Evolutionary conservation across 164 flowering plant species (phyloP).

Genomic region (Chloranthus sessilifolius): DNA sequence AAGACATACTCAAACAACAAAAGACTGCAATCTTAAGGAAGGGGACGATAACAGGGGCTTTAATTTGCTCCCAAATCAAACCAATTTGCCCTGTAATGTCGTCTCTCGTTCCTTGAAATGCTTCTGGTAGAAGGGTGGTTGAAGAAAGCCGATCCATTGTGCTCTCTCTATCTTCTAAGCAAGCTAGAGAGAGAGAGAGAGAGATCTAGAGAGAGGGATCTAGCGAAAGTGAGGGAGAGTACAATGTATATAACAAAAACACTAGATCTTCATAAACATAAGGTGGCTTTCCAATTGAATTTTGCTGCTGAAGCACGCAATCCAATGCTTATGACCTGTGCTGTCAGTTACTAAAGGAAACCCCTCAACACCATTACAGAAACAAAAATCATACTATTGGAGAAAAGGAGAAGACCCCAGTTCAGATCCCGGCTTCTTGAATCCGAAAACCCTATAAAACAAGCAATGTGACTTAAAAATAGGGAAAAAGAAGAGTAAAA

Average conservation of each 20-base stretch:
- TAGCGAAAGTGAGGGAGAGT: not conserved
- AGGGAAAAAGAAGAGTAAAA: not conserved
- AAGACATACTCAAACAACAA: slow-evolving; percentile 60
- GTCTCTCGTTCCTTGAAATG: slow-evolving; percentile 37
- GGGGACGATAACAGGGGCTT: slow-evolving; percentile 73
- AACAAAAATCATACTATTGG: slow-evolving; percentile 7
- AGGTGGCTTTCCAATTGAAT: slow-evolving; percentile 13
- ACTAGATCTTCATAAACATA: slow-evolving; percentile 28
- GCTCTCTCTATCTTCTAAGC: not conserved
- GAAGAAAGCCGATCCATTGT: slow-evolving; percentile 46
- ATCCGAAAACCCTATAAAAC: not conserved
- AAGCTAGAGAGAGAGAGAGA: slow-evolving; percentile 5
- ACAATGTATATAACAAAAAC: too few species aligned
- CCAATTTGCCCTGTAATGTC: slow-evolving; percentile 55
- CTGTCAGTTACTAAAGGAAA: slow-evolving; percentile 24
- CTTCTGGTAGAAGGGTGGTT: slow-evolving; percentile 40
- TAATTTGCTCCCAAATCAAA: slow-evolving; percentile 58
- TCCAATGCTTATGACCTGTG: slow-evolving; percentile 20
- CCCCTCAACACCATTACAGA: slow-evolving; percentile 12
- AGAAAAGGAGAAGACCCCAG: slow-evolving; percentile 6
- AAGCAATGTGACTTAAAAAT: slow-evolving; percentile 8
- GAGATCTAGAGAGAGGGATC: not conserved
- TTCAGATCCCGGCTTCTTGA: slow-evolving; percentile 17
- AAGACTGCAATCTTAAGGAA: slow-evolving; percentile 39
- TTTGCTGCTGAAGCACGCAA: slow-evolving; percentile 36